Base-by-base conservation (phyloP, 2,329 filamentous ascomycete species). In the Clarireedia hainanense region DNA sequence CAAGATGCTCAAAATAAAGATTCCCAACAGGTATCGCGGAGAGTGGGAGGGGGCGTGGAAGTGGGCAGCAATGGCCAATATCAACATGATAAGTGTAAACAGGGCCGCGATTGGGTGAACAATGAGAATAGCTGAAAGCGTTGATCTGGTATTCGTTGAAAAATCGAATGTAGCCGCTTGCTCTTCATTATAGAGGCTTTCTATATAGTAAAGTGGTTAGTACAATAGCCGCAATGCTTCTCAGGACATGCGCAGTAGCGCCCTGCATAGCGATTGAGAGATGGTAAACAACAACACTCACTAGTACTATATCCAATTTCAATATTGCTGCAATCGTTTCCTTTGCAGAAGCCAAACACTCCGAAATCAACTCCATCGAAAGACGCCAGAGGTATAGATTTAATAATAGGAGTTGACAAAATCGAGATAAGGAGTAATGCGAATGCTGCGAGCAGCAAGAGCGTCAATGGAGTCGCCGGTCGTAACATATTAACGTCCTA, bases 61-160 rank as follows among this genome's bases (percentile, higher is more conserved):
- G 71, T 99, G 94, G 27, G 91, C 88, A 42, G 87, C 81, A 36
- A 84, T 77, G 17, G 91, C 86, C 67, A 99, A 78, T 55, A 85
- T 78, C 63, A 95, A 83, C 77, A 92, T 92, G 68, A 95, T 77
- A 52, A 99, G 79, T 12, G 89, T 91, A 63, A 96, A 77, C 37
- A 96, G 75, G 12, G 90, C 89, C 47, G 94, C 94, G 57, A 99
- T 81, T 1, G 94, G 94, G 69, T 99, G 94, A 26, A 97, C 84
- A 63, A 99, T 87, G 55, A 99, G 81, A 61, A 97, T 91, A 45
- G 87, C 81, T 0, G 92, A 95, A n/a, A 99, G 80, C 1, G 80
- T 82, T 37, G 76, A 75, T 59, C 83, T 77, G 27, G 80, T 76
- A 7, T 70, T 67, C 10, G 71, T 67, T 5, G 80, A 75, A 15